A percentile compares a stretch with the other conserved stretches of the same genome.
These are phyloP conservation scores for Nyssa sinensis DNA, from an alignment of 148 eudicot species.

Conservation along the genomic window DNA sequence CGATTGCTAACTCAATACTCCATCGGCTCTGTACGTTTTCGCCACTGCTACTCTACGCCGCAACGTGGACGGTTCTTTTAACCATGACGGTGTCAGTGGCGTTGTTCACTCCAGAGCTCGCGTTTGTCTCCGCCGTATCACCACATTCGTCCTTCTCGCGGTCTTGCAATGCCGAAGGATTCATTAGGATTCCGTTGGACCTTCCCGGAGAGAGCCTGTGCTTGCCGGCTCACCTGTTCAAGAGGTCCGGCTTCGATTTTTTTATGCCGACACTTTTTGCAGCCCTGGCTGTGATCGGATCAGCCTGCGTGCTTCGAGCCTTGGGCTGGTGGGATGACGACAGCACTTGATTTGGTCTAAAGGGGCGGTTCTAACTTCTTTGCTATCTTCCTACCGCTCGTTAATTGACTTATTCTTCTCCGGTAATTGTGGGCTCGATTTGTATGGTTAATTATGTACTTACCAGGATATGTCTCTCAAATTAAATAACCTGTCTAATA, in stretches of 20 bases:
- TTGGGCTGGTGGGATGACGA: background rate
- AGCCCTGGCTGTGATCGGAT: background rate
- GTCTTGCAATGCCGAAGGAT: background rate
- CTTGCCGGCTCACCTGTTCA: background rate
- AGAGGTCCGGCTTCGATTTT: background rate
- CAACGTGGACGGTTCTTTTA: background rate
- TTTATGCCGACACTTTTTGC: background rate
- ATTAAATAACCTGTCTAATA: no score
- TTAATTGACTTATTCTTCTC: no score
- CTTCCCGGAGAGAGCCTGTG: background rate
- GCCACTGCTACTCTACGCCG: background rate
- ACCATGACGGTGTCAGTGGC: background rate
- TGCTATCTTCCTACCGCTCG: no score
- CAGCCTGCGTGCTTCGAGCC: background rate
- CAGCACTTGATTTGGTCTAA: background rate
- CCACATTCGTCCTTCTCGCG: background rate
- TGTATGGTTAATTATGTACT: no score
- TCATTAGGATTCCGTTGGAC: background rate
- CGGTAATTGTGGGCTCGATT: no score
- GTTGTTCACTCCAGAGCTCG: background rate
- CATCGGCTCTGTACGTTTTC: background rate
- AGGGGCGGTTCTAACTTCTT: no score
- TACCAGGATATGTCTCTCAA: no score
- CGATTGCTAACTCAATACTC: background rate
- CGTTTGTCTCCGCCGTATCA: background rate